Percentiles rank a stretch among this genome's conserved stretches.
Evolutionary conservation across 805 yeast genomes (phyloP).

Genomic region (Saitoella complicata): DNA sequence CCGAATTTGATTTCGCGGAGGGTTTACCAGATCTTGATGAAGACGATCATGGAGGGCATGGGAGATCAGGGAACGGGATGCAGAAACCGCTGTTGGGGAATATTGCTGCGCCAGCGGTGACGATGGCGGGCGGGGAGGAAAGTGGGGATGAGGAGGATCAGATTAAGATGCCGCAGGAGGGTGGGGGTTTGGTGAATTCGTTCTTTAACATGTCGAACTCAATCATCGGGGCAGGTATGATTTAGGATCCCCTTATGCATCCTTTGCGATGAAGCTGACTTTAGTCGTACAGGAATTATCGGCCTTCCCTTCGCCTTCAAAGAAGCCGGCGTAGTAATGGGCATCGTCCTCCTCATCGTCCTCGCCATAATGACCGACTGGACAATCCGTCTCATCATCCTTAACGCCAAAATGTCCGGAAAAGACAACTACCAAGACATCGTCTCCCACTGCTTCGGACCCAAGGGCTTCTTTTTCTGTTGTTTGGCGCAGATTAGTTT

Average conservation of each 20-base stretch:
- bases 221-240: not conserved
- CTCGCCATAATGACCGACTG: constrained; percentile 70
- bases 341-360: constrained; percentile 40
- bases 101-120: not conserved
- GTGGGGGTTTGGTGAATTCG: not conserved
- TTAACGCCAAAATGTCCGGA: constrained; percentile 65
- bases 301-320: constrained; percentile 83
- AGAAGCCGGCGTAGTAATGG: constrained; percentile 66
- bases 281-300: constrained; percentile 88
- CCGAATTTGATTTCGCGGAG: not conserved
- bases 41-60: not conserved
- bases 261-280: constrained; percentile 27
- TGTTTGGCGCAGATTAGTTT: constrained; percentile 68
- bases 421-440: constrained; percentile 72
- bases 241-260: no score
- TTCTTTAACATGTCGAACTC: not conserved
- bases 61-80: no score
- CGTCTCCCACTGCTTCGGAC: constrained; percentile 65
- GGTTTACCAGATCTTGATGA: not conserved
- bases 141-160: not conserved
- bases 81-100: not conserved
- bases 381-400: constrained; percentile 65
- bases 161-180: not conserved
- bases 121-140: not conserved
- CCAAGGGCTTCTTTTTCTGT: constrained; percentile 47